These are phyloP conservation scores for Ascochyta koolunga DNA, from an alignment of 2,329 filamentous ascomycete species.

Conservation along the genomic window DNA sequence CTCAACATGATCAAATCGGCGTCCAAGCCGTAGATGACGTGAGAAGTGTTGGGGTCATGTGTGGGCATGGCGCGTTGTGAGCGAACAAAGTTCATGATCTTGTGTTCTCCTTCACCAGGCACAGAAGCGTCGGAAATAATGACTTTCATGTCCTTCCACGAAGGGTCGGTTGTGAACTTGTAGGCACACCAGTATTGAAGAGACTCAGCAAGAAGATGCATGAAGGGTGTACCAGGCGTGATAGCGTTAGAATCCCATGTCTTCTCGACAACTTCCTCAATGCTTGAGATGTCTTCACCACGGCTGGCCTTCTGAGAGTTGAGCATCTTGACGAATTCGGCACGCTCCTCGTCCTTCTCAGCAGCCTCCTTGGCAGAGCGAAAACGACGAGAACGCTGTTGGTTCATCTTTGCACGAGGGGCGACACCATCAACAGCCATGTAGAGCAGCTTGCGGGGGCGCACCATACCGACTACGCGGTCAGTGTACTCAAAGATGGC, in stretches of 20 bases:
- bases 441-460: constrained; percentile 93
- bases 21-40: constrained; percentile 97
- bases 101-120: constrained; percentile 97
- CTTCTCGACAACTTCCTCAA: constrained; percentile 75
- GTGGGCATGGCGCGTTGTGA: constrained; percentile 89
- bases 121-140: constrained; percentile 99
- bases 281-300: constrained; percentile 61
- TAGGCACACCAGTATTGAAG: constrained; percentile 97
- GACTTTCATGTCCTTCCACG: constrained; percentile 89
- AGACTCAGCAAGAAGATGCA: constrained; percentile 91
- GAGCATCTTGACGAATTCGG: constrained; percentile 83
- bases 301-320: constrained; percentile 70
- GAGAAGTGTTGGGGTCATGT: constrained; percentile 94
- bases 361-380: constrained; percentile 91
- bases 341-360: constrained; percentile 91
- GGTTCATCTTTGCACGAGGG: constrained; percentile 99
- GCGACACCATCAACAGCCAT: constrained; percentile 98
- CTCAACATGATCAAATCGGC: constrained; percentile 99
- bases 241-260: constrained; percentile 91
- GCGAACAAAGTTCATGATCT: constrained; percentile 98
- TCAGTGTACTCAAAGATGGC: constrained; percentile 99
- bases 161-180: constrained; percentile 95
- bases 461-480: constrained; percentile 97
- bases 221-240: constrained; percentile 96
- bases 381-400: constrained; percentile 95